A percentile compares a stretch with the other conserved stretches of the same genome.
These are phyloP conservation scores for Pisolithus orientalis DNA, from an alignment of 768 basidiomycete species.

Conservation along the genomic window DNA sequence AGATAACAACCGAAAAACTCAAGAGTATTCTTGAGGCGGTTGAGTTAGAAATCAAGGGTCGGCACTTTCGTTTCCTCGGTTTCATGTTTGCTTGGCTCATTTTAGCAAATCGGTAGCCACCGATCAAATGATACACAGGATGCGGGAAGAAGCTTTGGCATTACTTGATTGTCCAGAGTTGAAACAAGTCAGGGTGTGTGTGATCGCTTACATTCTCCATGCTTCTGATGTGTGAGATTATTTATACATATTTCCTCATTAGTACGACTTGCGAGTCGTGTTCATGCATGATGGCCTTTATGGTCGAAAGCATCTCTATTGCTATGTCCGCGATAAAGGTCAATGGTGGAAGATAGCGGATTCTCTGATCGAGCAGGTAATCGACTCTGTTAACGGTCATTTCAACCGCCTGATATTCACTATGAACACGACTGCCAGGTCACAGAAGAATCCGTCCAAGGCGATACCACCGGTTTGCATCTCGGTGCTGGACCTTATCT, in stretches of 20 bases:
- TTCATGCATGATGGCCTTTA: constrained; percentile 73
- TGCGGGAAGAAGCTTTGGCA: constrained; percentile 38
- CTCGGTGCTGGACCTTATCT: constrained; percentile 74
- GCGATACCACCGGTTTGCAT: constrained; percentile 66
- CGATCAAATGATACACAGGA: constrained; percentile 39
- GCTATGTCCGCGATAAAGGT: constrained; percentile 59
- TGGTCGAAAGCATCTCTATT: constrained; percentile 72
- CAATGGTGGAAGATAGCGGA: constrained; percentile 83
- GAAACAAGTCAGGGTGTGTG: constrained; percentile 51
- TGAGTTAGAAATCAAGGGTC: constrained; percentile 51
- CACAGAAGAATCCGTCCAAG: constrained; percentile 60
- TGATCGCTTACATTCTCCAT: constrained; percentile 1
- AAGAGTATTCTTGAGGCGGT: constrained; percentile 46
- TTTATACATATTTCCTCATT: not conserved
- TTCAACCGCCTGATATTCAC: not conserved
- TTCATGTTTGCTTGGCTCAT: not conserved
- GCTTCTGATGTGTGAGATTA: not conserved
- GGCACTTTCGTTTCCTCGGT: not conserved
- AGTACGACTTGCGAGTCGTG: constrained; percentile 81
- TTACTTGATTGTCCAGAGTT: constrained; percentile 62
- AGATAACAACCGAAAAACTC: constrained; percentile 43
- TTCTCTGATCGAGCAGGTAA: constrained; percentile 58
- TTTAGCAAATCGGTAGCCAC: constrained; percentile 36
- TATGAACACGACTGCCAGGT: constrained; percentile 38
- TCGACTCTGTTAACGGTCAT: not conserved